phyloP scores from a whole-genome alignment of 176 grass and related monocot species.

The Pontederia crassipes region DNA sequence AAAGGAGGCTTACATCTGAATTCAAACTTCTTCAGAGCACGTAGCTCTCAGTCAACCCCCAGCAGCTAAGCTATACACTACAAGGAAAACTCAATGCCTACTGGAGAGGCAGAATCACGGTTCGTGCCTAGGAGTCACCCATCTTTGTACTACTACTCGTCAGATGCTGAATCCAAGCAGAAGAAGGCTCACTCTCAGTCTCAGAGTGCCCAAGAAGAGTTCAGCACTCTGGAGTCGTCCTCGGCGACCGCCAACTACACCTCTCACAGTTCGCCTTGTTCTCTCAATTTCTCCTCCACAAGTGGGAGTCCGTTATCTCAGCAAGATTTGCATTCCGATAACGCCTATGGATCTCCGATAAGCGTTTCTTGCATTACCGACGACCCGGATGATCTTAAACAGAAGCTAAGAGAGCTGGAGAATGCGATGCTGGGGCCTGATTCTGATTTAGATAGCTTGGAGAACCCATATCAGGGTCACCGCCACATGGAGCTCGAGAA shows the following conservation, averaged over 20 bases:
- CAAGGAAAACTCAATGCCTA: background rate
- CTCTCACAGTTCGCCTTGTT: background rate
- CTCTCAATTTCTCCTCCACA: constrained; percentile 1
- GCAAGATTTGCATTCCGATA: constrained; percentile 1
- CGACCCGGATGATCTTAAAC: constrained; percentile 1
- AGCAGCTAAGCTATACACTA: background rate
- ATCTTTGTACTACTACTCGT: background rate
- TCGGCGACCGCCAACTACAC: background rate
- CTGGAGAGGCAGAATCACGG: background rate
- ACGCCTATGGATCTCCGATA: constrained; percentile 7
- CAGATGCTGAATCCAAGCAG: background rate
- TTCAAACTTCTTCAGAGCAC: background rate
- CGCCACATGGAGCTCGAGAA: background rate
- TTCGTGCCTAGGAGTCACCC: background rate
- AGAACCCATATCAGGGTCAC: background rate
- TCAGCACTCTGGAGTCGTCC: constrained; percentile 7
- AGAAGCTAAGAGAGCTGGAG: constrained; percentile 5
- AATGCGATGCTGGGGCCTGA: constrained; percentile 7
- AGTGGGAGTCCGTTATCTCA: background rate
- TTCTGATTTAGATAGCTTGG: background rate
- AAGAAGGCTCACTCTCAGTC: background rate
- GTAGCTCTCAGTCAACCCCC: background rate
- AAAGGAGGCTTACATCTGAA: background rate
- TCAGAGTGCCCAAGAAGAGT: background rate
- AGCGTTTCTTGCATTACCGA: background rate